Percentiles rank a stretch among this genome's conserved stretches.
phyloP scores from a whole-genome alignment of 2,329 filamentous ascomycete species.

The Pseudocercospora fijiensis region DNA sequence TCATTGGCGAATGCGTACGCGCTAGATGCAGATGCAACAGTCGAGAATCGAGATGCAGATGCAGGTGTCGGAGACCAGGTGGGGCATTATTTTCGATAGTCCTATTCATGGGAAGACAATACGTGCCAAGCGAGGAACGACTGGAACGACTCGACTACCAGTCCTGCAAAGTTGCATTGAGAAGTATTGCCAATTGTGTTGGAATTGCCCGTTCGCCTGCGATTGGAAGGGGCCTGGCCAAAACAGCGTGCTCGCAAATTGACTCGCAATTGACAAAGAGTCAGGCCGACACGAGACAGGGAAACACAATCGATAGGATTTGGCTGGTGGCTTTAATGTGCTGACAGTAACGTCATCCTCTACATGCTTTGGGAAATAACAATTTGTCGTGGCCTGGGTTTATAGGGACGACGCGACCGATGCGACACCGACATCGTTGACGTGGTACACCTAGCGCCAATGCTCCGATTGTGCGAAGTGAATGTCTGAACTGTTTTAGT shows the following conservation, averaged over 20 bases:
- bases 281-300: slow-evolving; percentile 2
- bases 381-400: background rate
- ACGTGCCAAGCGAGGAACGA: background rate
- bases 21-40: background rate
- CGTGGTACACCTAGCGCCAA: no score
- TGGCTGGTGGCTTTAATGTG: background rate
- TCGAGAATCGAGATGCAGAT: background rate
- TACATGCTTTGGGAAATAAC: background rate
- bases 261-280: background rate
- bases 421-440: background rate
- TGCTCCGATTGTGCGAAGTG: background rate
- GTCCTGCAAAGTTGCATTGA: background rate
- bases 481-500: background rate
- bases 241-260: background rate
- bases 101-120: background rate
- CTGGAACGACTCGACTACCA: background rate
- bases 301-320: background rate
- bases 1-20: background rate
- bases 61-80: background rate
- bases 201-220: background rate
- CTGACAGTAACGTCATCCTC: background rate
- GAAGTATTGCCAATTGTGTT: background rate
- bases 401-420: background rate
- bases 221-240: background rate
- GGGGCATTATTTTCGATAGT: background rate